Evolutionary conservation across 139 green algal genomes (phyloP).

Genomic region (Tetratostichococcus sp.): DNA sequence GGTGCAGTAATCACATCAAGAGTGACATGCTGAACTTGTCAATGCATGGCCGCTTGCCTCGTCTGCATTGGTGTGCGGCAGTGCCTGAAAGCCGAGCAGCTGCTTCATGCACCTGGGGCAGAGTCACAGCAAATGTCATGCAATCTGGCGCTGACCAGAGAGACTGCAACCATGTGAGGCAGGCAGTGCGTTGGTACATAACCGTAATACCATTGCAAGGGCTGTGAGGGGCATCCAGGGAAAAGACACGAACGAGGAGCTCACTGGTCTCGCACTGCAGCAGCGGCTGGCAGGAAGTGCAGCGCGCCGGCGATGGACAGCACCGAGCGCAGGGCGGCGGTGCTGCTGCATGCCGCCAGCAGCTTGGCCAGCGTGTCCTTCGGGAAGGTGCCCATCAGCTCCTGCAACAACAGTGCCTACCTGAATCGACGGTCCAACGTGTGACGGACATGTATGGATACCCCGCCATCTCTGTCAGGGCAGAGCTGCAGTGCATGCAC

Average conservation of each 20-base stretch:
- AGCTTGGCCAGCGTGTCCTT: conserved; percentile 15
- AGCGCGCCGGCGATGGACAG: conserved; percentile 31
- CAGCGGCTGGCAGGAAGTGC: conserved; percentile 26
- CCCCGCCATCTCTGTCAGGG: too few relatives aligned
- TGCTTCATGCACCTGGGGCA: neutral
- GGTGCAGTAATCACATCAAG: too few relatives aligned
- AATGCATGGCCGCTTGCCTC: neutral
- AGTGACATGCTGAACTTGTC: neutral
- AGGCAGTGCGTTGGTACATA: too few relatives aligned
- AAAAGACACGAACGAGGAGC: conserved; percentile 25
- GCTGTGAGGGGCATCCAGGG: too few relatives aligned
- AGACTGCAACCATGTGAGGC: too few relatives aligned
- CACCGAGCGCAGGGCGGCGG: conserved; percentile 7
- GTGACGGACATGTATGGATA: too few relatives aligned
- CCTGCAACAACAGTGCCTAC: too few relatives aligned
- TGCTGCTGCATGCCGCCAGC: conserved; percentile 11
- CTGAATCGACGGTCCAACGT: too few relatives aligned
- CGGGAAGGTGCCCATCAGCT: neutral
- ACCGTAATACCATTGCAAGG: too few relatives aligned
- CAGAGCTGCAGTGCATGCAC: too few relatives aligned
- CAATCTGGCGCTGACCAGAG: too few relatives aligned
- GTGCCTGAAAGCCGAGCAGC: neutral
- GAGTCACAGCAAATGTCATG: neutral
- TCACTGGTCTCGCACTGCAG: conserved; percentile 16
- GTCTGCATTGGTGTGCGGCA: neutral